Base-by-base conservation (phyloP, 2,329 filamentous ascomycete species). In the Harringtonia aguacate region DNA sequence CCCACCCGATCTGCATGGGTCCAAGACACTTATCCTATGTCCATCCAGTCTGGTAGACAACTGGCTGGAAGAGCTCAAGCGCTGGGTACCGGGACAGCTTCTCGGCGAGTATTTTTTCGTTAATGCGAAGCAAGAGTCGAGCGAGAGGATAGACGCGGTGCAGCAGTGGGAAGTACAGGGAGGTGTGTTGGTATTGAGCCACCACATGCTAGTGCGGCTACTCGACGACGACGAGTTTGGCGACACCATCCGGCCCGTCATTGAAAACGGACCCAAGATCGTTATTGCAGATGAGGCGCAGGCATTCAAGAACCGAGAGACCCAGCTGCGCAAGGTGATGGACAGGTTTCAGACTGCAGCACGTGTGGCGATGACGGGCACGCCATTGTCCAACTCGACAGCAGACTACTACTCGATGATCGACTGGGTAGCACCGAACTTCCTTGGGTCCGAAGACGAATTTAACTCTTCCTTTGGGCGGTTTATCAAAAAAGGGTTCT, bases 241-340 rank as follows among this genome's bases (percentile, higher is more conserved):
- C 2, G 50, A 73, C 31, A 56, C 61, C 4, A 24, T 61, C 4
- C 38, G 24, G 31, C 12, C 4, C 8, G 9, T 48, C 42, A 18
- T 53, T 9, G 35, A 46, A 18, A 54, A 80, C 4, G 66, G 69
- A 0, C 77, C 88, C 0, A 84, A 74, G 48, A 74, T 95, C 37
- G 79, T 94, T 20, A 64, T 95, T 41, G 85, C 83, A 1, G 89
- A 95, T 55, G 89, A 95, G 61, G 88, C 87, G 1, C 89, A 95
- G 56, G 66, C 62, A 20, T 63, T 95, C 56, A 94, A 92, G 60
- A 88, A 86, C 49, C 61, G 66, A 0, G 58, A 56, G 0, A 67
- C 79, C 0, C 61, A 68, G 18, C 63, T 81, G 29, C 67, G 78
- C 36, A 50, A 60, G 31, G 69, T 73, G 7, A 75, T 80, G 18